These are phyloP conservation scores for Paxillus involutus DNA, from an alignment of 768 basidiomycete species.

Conservation along the genomic window DNA sequence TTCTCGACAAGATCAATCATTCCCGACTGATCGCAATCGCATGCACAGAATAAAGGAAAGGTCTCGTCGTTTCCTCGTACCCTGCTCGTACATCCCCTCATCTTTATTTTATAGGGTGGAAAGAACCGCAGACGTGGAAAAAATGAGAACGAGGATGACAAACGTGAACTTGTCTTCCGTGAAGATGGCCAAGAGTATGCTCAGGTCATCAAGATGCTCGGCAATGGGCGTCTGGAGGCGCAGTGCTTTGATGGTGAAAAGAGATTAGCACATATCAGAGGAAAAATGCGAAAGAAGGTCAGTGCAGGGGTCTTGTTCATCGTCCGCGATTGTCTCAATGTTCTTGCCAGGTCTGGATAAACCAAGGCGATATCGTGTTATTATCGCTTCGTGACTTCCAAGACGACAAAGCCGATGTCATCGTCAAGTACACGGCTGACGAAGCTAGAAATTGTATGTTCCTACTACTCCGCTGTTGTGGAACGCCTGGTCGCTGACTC, in stretches of 20 bases:
- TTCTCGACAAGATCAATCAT: background rate
- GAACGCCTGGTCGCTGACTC: slow-evolving; percentile 9
- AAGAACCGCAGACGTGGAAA: slow-evolving; percentile 99
- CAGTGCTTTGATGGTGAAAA: slow-evolving; percentile 99
- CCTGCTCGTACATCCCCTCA: background rate
- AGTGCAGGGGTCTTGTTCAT: slow-evolving; percentile 17
- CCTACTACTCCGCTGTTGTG: background rate
- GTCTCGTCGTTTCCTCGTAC: slow-evolving; percentile 1
- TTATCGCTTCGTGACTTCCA: slow-evolving; percentile 98
- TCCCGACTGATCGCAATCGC: background rate
- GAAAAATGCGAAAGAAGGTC: slow-evolving; percentile 99
- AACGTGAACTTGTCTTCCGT: slow-evolving; percentile 97
- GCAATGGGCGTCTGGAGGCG: slow-evolving; percentile 95
- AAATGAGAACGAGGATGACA: slow-evolving; percentile 99
- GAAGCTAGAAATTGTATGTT: slow-evolving; percentile 78
- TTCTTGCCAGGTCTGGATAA: slow-evolving; percentile 88
- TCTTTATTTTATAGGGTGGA: slow-evolving; percentile 66
- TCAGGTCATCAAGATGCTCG: slow-evolving; percentile 98
- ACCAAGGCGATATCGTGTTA: slow-evolving; percentile 95
- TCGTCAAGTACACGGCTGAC: slow-evolving; percentile 97
- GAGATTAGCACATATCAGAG: slow-evolving; percentile 94
- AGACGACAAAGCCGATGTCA: slow-evolving; percentile 98
- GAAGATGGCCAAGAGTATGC: slow-evolving; percentile 99
- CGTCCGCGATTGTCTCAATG: slow-evolving; percentile 4
- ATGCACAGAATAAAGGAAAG: slow-evolving; percentile 28